These are phyloP conservation scores for Monosporascus cannonballus DNA, from an alignment of 2,329 filamentous ascomycete species.

Conservation along the genomic window DNA sequence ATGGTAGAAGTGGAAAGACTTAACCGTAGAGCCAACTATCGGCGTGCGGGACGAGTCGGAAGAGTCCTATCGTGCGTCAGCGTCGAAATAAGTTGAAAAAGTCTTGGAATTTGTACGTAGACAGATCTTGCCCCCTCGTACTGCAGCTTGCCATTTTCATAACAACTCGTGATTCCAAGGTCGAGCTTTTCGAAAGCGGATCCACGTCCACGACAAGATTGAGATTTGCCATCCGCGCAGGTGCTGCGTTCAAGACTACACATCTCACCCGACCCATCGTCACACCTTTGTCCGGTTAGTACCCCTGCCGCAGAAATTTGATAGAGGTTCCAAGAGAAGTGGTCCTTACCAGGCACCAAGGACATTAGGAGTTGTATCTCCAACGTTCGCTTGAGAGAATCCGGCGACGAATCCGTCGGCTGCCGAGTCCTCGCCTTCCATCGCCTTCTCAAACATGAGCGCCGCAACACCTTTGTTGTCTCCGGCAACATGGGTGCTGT, in stretches of 20 bases:
- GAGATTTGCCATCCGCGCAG: constrained; percentile 60
- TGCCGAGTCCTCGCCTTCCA: constrained; percentile 45
- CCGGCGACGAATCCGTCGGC: constrained; percentile 72
- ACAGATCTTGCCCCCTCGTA: constrained; percentile 51
- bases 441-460: constrained; percentile 70
- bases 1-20: constrained; percentile 74
- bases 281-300: constrained; percentile 43
- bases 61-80: constrained; percentile 37
- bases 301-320: not conserved
- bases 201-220: constrained; percentile 65
- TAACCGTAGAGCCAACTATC: constrained; percentile 60
- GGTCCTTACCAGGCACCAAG: constrained; percentile 60
- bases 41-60: constrained; percentile 40
- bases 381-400: constrained; percentile 87
- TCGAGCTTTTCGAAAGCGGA: constrained; percentile 61
- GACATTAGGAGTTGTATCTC: constrained; percentile 81
- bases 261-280: constrained; percentile 66
- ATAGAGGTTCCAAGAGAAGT: not conserved
- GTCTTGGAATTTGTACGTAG: constrained; percentile 25
- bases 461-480: constrained; percentile 94
- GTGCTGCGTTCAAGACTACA: constrained; percentile 75
- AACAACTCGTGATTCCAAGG: constrained; percentile 68
- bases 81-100: not conserved
- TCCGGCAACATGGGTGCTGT: constrained; percentile 82
- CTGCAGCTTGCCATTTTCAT: constrained; percentile 66